Base-by-base conservation (phyloP, 176 grass and related monocot species). In the Oryza coarctata region DNA sequence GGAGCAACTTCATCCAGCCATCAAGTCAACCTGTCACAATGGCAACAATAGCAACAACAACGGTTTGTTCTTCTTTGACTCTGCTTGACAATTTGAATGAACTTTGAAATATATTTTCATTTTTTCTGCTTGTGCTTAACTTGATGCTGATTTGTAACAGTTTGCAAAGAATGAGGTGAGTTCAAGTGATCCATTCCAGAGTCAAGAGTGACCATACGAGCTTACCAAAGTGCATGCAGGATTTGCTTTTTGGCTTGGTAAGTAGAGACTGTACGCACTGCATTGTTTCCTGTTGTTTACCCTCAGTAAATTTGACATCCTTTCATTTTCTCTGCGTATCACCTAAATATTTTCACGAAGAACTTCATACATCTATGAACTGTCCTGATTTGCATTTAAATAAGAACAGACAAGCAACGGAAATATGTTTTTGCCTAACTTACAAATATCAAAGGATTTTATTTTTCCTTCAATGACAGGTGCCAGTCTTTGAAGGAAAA, bases 91-190 rank as follows among this genome's bases (percentile, higher is more conserved):
- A 65, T 66, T 60, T 60, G 44, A 69, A 41, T 75, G 36, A 45
- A 65, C 62, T 87, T 13, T 20, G 5, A 38, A 68, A 47, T 28
- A 61, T 63, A 74, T 75, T 49, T 40, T 9, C 9, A 20, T 41
- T 81, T 80, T 61, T 80, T 26, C 26, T 61, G 44, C 20, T 78
- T 31, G 15, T 83, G 57, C 79, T 86, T 28, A 75, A 77, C 77
- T 73, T 81, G 32, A 57, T 15, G 77, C 83, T 73, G 22, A 34
- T 86, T 83, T 81, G 22, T 78, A 58, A 70, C 88, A 92, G 94
- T 88, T 91, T 85, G 87, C 86, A 67, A 97, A 97, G 90, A 97
- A 97, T 86, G 91, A 94, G 84, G 86, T 89, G 23, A 93, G 82
- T 72, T 95, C 92, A 58, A 87, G 84, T 86, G 90, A 93, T 77